Evolutionary conservation across 164 flowering plant species (phyloP).

Genomic region (Magnolia officinalis): DNA sequence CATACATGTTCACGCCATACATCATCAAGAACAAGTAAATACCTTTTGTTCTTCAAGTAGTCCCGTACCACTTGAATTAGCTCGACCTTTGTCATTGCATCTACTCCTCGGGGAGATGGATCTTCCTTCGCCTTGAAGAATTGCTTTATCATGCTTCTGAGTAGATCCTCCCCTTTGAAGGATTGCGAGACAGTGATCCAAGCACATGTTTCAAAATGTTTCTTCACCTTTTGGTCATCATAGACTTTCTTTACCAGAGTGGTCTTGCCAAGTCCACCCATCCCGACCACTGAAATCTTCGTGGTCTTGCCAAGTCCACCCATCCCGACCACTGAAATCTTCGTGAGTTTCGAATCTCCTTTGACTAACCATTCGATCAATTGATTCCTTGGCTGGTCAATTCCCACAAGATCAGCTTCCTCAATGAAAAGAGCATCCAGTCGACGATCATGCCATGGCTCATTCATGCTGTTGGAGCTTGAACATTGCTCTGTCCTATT

Average conservation of each 20-base stretch:
- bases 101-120: neutral
- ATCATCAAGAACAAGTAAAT: conserved; percentile 38
- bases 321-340: conserved; percentile 1
- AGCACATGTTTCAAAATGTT: conserved; percentile 17
- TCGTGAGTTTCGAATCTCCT: neutral
- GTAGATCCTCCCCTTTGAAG: neutral
- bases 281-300: neutral
- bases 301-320: conserved; percentile 19
- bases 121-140: neutral
- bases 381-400: neutral
- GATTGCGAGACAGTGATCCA: conserved; percentile 14
- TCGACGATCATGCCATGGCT: neutral
- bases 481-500: neutral
- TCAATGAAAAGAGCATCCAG: neutral
- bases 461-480: neutral
- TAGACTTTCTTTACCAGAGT: conserved; percentile 15
- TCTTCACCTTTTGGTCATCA: neutral
- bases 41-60: conserved; percentile 6
- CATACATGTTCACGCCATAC: conserved; percentile 27
- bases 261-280: conserved; percentile 23
- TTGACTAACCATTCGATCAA: conserved; percentile 23
- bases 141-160: conserved; percentile 4
- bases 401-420: neutral
- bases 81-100: neutral
- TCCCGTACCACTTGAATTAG: neutral